Percentiles rank a stretch among this genome's conserved stretches.
phyloP scores from a whole-genome alignment of 768 basidiomycete species.

The Chalciporus piperatus region DNA sequence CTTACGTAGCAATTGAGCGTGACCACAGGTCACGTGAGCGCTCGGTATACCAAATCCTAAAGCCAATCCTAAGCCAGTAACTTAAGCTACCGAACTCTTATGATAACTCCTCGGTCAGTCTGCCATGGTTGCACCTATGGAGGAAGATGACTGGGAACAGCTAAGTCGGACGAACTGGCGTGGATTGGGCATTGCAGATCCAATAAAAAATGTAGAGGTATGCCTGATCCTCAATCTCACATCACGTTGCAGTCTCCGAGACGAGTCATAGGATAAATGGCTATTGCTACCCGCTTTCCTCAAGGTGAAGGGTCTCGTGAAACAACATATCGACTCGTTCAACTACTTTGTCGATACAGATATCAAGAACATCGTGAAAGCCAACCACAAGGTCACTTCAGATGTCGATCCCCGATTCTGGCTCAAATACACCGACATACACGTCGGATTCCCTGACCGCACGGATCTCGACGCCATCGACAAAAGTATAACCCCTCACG shows the following conservation, averaged over 20 bases:
- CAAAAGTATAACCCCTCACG: constrained; percentile 89
- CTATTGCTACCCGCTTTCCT: constrained; percentile 93
- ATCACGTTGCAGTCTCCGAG: constrained; percentile 1
- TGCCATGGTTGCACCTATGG: constrained; percentile 15
- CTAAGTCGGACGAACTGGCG: constrained; percentile 59
- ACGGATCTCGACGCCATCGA: constrained; percentile 79
- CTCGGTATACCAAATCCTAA: too few species aligned
- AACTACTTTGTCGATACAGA: constrained; percentile 98
- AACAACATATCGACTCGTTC: constrained; percentile 98
- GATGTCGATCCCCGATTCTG: constrained; percentile 97
- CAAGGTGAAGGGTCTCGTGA: constrained; percentile 96
- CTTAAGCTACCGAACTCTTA: too few species aligned
- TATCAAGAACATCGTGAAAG: constrained; percentile 93
- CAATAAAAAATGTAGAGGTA: constrained; percentile 89
- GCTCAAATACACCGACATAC: constrained; percentile 95
- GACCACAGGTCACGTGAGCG: too few species aligned
- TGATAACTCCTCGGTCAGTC: not conserved
- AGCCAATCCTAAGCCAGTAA: too few species aligned
- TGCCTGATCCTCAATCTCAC: constrained; percentile 22
- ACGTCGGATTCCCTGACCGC: constrained; percentile 88
- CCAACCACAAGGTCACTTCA: constrained; percentile 90
- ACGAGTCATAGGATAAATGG: constrained; percentile 86
- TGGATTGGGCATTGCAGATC: constrained; percentile 80
- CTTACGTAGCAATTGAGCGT: too few species aligned
- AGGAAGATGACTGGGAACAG: constrained; percentile 58